phyloP scores from a whole-genome alignment of 1,284 basidiomycete genomes.

The Fomes fomentarius region DNA sequence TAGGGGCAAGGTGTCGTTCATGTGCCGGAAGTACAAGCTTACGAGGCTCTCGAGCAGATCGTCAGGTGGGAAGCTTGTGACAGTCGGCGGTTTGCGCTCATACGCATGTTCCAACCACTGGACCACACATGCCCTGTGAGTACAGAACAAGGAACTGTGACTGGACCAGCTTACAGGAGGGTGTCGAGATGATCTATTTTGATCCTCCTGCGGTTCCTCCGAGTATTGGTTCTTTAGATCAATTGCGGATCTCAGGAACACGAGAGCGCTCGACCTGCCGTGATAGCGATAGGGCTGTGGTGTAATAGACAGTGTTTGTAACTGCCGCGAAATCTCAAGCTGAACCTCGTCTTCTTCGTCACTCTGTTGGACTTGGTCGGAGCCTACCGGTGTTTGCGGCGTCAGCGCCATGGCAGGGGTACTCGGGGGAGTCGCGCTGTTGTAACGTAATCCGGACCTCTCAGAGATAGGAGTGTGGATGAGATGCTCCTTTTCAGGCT shows the following conservation, averaged over 20 bases:
- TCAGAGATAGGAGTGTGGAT: slow-evolving; percentile 4
- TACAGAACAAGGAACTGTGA: background rate
- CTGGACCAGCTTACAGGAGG: background rate
- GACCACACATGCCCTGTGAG: background rate
- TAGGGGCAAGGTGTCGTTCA: slow-evolving; percentile 68
- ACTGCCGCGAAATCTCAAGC: slow-evolving; percentile 22
- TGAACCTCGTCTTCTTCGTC: slow-evolving; percentile 36
- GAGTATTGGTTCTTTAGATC: slow-evolving; percentile 45
- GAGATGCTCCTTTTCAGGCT: background rate
- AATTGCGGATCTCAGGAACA: slow-evolving; percentile 50
- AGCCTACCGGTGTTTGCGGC: slow-evolving; percentile 11
- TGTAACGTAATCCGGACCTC: background rate
- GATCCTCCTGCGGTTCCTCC: background rate
- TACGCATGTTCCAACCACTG: slow-evolving; percentile 14
- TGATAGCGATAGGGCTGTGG: slow-evolving; percentile 44
- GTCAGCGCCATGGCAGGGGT: slow-evolving; percentile 3
- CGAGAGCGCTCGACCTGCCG: slow-evolving; percentile 54
- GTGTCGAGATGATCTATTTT: slow-evolving; percentile 16
- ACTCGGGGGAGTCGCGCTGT: background rate
- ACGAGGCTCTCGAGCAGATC: slow-evolving; percentile 62
- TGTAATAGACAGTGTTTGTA: slow-evolving; percentile 29
- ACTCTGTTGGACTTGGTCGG: slow-evolving; percentile 37
- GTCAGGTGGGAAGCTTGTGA: slow-evolving; percentile 53
- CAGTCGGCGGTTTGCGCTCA: slow-evolving; percentile 19
- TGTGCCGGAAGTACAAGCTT: slow-evolving; percentile 4